A percentile compares a stretch with the other conserved stretches of the same genome.
These are phyloP conservation scores for Candida pseudofarinosa DNA, from an alignment of 805 yeast genomes.

Conservation along the genomic window DNA sequence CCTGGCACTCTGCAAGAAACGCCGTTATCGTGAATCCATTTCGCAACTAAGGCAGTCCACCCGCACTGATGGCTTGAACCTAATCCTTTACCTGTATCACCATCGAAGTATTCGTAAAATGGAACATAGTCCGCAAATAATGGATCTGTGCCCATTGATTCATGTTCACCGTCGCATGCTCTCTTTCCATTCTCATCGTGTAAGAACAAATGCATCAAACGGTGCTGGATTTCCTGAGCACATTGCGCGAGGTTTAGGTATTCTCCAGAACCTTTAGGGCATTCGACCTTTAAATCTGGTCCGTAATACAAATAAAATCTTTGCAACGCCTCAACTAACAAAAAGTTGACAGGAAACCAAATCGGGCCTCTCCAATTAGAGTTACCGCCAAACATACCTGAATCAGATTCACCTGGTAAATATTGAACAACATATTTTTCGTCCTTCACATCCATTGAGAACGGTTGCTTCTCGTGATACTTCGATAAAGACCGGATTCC, in stretches of 20 bases:
- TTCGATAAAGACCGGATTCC: slow-evolving; percentile 89
- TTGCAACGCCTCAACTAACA: slow-evolving; percentile 81
- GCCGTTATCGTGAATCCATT: slow-evolving; percentile 88
- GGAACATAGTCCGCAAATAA: slow-evolving; percentile 71
- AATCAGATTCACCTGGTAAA: slow-evolving; percentile 84
- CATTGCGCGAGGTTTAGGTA: slow-evolving; percentile 77
- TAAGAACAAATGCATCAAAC: slow-evolving; percentile 72
- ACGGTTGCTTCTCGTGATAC: slow-evolving; percentile 80
- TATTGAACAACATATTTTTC: slow-evolving; percentile 65
- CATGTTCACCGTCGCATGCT: slow-evolving; percentile 73
- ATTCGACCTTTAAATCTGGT: slow-evolving; percentile 75
- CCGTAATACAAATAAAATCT: slow-evolving; percentile 88
- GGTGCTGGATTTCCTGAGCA: slow-evolving; percentile 85
- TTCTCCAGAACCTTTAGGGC: slow-evolving; percentile 82
- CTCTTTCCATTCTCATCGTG: slow-evolving; percentile 64
- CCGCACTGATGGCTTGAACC: slow-evolving; percentile 96
- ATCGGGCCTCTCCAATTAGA: slow-evolving; percentile 98
- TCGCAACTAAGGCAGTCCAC: slow-evolving; percentile 92
- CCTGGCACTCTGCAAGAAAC: slow-evolving; percentile 56
- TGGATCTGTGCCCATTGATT: slow-evolving; percentile 53
- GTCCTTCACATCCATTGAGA: slow-evolving; percentile 78
- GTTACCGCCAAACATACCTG: slow-evolving; percentile 94
- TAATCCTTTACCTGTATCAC: slow-evolving; percentile 89
- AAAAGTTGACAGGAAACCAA: slow-evolving; percentile 91
- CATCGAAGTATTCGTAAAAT: slow-evolving; percentile 87